Evolutionary conservation across 164 flowering plant genomes (phyloP).

Genomic region (Piper betle): DNA sequence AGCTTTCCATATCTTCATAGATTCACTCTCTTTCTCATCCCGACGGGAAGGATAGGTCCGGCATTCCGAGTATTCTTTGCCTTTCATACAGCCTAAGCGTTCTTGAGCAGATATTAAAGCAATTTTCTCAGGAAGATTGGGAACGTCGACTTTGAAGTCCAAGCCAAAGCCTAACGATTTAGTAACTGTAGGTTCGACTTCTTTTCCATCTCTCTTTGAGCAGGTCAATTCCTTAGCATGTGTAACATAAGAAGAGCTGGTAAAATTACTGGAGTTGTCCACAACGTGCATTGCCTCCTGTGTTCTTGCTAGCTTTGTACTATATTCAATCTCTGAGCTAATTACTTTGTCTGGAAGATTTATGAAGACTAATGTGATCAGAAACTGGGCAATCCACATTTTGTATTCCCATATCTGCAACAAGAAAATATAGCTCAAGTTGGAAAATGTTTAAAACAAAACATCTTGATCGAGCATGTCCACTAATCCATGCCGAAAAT

Average conservation of each 20-base stretch:
- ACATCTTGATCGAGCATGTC: too few species aligned
- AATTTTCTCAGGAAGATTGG: conserved; percentile 30
- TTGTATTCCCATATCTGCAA: too few species aligned
- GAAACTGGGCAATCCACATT: too few species aligned
- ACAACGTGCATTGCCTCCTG: conserved; percentile 15
- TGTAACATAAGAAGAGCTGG: conserved; percentile 2
- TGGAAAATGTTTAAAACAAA: too few species aligned
- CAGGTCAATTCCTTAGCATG: conserved; percentile 6
- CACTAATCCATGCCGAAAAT: too few species aligned
- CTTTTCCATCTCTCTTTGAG: conserved; percentile 9
- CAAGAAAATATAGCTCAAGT: too few species aligned
- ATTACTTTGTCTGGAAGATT: too few species aligned
- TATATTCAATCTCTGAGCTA: conserved; percentile 4
- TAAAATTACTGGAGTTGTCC: conserved; percentile 3
- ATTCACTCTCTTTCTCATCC: conserved; percentile 49
- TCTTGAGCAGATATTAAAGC: conserved; percentile 23
- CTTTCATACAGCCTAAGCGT: conserved; percentile 18
- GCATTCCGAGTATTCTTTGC: conserved; percentile 47
- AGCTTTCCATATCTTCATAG: conserved; percentile 54
- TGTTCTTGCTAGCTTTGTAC: conserved; percentile 18
- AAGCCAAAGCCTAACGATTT: conserved; percentile 24
- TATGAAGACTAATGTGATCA: too few species aligned
- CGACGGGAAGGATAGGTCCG: conserved; percentile 47
- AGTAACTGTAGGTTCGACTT: conserved; percentile 4
- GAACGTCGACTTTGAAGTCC: conserved; percentile 43